Percentiles rank a stretch among this genome's conserved stretches.
Conservation (phyloP, 192 early-diverging fungal species). For the Diversispora epigaea region DNA sequence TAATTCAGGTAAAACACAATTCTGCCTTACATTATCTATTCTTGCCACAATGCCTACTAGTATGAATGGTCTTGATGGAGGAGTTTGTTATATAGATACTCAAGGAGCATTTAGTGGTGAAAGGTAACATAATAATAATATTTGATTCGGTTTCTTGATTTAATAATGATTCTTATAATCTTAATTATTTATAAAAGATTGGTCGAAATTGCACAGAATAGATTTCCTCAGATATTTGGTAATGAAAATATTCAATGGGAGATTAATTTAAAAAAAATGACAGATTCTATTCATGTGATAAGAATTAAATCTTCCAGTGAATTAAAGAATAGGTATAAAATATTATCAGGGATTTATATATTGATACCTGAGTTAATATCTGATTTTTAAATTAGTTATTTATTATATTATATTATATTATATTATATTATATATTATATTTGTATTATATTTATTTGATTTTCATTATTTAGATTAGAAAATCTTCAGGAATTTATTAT, state of each 20-base stretch:
- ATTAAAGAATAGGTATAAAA: conserved; percentile 13
- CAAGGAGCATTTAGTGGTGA: conserved; percentile 10
- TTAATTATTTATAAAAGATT: neutral
- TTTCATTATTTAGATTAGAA: conserved; percentile 10
- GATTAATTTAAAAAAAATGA: conserved; percentile 24
- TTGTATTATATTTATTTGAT: neutral
- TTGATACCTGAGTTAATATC: no score
- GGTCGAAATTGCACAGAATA: conserved; percentile 9
- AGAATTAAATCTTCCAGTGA: conserved; percentile 14
- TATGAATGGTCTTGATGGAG: conserved; percentile 26
- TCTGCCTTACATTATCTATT: conserved; percentile 22
- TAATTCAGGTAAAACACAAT: conserved; percentile 25
- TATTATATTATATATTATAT: neutral
- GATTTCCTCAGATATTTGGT: conserved; percentile 16
- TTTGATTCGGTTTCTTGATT: neutral
- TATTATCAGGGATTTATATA: no score
- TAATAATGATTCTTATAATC: neutral
- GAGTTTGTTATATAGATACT: conserved; percentile 30
- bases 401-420: neutral
- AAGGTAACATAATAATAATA: neutral
- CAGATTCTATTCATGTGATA: conserved; percentile 16
- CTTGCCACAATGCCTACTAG: conserved; percentile 9
- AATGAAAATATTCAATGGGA: neutral
- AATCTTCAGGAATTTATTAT: conserved; percentile 32
- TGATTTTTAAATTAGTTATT: no score